Conservation (phyloP, 345 rosid species). For the Eucalyptus melliodora region DNA sequence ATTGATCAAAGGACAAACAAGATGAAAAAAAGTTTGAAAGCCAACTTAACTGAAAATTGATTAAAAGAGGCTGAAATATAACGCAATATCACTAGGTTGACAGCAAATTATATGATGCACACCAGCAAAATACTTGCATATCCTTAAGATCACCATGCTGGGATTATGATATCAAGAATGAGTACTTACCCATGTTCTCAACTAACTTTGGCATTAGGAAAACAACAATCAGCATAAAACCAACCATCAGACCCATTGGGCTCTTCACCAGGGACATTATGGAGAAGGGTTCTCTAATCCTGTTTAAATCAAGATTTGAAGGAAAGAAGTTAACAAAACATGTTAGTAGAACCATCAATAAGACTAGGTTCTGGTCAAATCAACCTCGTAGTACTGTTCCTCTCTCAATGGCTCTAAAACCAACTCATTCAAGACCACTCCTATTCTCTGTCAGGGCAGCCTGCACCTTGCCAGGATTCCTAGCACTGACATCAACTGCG, state of each 20-base stretch:
- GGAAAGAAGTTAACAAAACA: not conserved
- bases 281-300: slow-evolving; percentile 89
- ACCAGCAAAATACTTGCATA: not conserved
- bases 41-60: not conserved
- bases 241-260: slow-evolving; percentile 98
- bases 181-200: slow-evolving; percentile 83
- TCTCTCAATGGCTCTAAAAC: slow-evolving; percentile 74
- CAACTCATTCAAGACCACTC: slow-evolving; percentile 71
- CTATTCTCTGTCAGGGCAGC: slow-evolving; percentile 92
- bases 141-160: not conserved
- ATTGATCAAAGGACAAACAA: not conserved
- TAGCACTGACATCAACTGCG: slow-evolving; percentile 97
- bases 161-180: not conserved
- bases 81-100: not conserved
- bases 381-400: slow-evolving; percentile 86
- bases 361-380: not conserved
- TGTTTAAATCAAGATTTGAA: slow-evolving; percentile 15
- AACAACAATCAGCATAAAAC: slow-evolving; percentile 85
- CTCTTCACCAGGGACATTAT: slow-evolving; percentile 78
- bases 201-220: slow-evolving; percentile 92
- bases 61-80: not conserved
- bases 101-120: not conserved
- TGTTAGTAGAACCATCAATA: not conserved
- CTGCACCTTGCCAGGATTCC: slow-evolving; percentile 89
- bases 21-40: not conserved